Evolutionary conservation across 768 basidiomycete genomes (phyloP), one percentile per base, ranked within the genome.

Genomic region (Trametes gibbosa): DNA sequence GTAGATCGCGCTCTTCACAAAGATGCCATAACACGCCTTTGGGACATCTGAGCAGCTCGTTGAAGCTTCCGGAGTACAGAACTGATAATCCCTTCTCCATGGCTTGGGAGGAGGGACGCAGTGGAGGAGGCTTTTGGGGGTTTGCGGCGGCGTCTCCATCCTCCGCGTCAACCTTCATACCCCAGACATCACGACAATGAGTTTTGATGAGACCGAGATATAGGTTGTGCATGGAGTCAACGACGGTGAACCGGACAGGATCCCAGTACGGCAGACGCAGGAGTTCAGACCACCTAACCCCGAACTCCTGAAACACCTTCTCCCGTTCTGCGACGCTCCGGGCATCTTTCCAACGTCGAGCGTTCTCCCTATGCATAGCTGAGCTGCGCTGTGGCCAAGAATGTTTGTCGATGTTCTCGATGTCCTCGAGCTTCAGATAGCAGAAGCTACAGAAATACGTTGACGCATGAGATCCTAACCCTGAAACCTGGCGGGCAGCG

Each of bases 161-260:
- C 19, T 27, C 27, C 19, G 39, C 13, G 0, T 60, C 50, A 2
- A 59, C 42, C 10, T 13, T 53, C 49, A 59, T 50, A 8, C 51
- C 51, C 49, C 49, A 51, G 13, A 59, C n/a, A 13, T 25, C 25
- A 9, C 58, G 45, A 21, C 39, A 53, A 25, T 59, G 58, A 13
- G n/a, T 16, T 24, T 47, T 32, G 16, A 59, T 25, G n/a, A 59
- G 45, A 14, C 75, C 73, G 1, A 78, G 70, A 42, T 73, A 71
- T 2, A 77, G 63, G 25, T 68, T 71, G 62, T 80, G 79, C 77
- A 79, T 78, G 9, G 73, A 54, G 54, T 80, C 77, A 10, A 78
- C 63, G 2, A 75, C 66, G 17, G 70, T 53, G 50, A 62, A 73
- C 8, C 55, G 50, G 8, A 68, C 63, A 1, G 71, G 70, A 58